Conservation (phyloP, 441 rosid species). For the Arabidopsis lyrata region DNA sequence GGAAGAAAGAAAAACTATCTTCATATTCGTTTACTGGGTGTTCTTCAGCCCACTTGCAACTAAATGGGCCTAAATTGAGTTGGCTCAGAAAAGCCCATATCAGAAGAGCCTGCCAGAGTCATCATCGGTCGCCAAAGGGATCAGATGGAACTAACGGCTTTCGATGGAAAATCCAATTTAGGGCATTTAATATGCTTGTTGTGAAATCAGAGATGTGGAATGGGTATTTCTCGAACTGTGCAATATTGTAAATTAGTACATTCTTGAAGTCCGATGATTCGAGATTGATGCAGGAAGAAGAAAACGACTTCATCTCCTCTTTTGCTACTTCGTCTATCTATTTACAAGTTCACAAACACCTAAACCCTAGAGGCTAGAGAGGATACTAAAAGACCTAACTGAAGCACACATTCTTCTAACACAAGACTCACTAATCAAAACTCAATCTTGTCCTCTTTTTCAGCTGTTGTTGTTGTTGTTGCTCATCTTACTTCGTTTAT, state of each 20-base stretch:
- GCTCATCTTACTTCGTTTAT: slow-evolving; percentile 44
- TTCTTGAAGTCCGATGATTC: slow-evolving; percentile 8
- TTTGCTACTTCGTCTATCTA: slow-evolving; percentile 17
- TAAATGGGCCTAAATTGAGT: not conserved
- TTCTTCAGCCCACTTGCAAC: not conserved
- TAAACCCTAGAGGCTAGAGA: slow-evolving; percentile 14
- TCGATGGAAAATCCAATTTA: not conserved
- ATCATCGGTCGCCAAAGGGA: not conserved
- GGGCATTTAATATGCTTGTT: slow-evolving; percentile 3
- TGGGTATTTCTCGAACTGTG: not conserved
- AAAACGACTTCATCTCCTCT: slow-evolving; percentile 15
- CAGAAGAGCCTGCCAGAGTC: not conserved
- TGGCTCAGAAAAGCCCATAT: not conserved
- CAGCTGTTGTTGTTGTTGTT: slow-evolving; percentile 25
- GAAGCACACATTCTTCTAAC: slow-evolving; percentile 1
- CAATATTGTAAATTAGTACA: not conserved
- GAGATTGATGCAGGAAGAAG: not conserved
- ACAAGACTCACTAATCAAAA: slow-evolving; percentile 8
- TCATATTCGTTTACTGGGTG: not conserved
- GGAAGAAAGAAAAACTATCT: not conserved
- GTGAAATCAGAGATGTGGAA: not conserved
- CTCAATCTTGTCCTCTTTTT: not conserved
- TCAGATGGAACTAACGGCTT: not conserved
- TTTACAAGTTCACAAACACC: slow-evolving; percentile 34
- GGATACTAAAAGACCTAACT: slow-evolving; percentile 15